Percentiles rank a stretch among this genome's conserved stretches.
These are phyloP conservation scores for Suhomyces atakaporum DNA, from an alignment of 1,139 yeast genomes.

Conservation along the genomic window DNA sequence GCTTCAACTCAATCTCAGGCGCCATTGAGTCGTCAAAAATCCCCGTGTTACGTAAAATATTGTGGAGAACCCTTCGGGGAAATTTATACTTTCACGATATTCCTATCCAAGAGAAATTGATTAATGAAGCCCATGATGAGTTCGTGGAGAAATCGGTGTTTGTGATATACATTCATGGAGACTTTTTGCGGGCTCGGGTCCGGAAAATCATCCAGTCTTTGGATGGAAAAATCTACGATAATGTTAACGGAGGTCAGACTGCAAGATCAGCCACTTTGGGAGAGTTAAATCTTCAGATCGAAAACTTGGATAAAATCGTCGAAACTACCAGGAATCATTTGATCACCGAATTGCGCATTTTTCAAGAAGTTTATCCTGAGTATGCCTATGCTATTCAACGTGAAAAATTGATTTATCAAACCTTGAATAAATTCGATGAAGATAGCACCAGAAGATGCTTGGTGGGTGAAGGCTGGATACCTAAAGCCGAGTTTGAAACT, in stretches of 20 bases:
- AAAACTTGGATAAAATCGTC: constrained; percentile 56
- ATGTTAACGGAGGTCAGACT: constrained; percentile 58
- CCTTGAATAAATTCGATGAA: constrained; percentile 78
- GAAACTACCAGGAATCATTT: constrained; percentile 71
- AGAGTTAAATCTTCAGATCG: constrained; percentile 58
- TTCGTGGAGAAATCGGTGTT: constrained; percentile 69
- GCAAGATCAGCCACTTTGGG: constrained; percentile 55
- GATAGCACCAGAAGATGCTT: constrained; percentile 84
- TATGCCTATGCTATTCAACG: constrained; percentile 52
- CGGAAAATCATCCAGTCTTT: constrained; percentile 77
- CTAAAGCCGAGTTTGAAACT: constrained; percentile 34
- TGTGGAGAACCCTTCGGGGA: constrained; percentile 59
- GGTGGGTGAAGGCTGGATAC: constrained; percentile 98
- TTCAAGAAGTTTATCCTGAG: constrained; percentile 55
- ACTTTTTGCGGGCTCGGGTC: constrained; percentile 64
- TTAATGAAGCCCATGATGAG: constrained; percentile 45
- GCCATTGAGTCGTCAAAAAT: constrained; percentile 47
- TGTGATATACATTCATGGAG: constrained; percentile 88
- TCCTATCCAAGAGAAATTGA: constrained; percentile 44
- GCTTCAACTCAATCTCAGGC: constrained; percentile 51
- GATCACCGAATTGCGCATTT: constrained; percentile 66
- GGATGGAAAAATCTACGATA: constrained; percentile 72
- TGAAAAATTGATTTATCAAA: constrained; percentile 74
- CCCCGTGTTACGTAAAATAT: constrained; percentile 49
- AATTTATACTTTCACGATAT: constrained; percentile 52